phyloP scores from a whole-genome alignment of 495 filamentous ascomycete species.

The Parachaetomium inaequale region DNA sequence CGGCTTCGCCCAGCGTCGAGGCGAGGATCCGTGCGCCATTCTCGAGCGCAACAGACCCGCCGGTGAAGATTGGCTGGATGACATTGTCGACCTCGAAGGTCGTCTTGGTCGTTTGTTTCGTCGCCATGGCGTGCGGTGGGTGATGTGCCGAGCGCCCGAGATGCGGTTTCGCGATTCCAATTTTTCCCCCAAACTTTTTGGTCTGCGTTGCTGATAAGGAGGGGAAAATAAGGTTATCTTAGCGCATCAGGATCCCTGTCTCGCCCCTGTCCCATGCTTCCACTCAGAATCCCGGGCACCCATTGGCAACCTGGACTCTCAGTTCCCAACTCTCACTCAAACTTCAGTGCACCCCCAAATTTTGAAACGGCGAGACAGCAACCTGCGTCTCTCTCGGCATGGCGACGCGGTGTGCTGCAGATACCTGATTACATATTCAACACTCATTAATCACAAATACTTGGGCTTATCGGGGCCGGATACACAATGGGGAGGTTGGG shows the following conservation, averaged over 20 bases:
- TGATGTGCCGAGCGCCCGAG: conserved; percentile 8
- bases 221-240: conserved; percentile 40
- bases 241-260: conserved; percentile 27
- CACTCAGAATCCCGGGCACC: neutral
- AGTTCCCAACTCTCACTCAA: neutral
- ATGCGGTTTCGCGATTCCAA: conserved; percentile 12
- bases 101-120: conserved; percentile 57
- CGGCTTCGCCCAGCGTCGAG: conserved; percentile 84
- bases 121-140: conserved; percentile 42
- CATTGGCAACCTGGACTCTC: no score
- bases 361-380: no score
- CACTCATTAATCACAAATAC: neutral
- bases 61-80: conserved; percentile 91
- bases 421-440: neutral
- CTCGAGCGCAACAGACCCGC: conserved; percentile 81
- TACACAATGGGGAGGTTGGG: conserved; percentile 45
- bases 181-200: conserved; percentile 24
- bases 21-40: conserved; percentile 77
- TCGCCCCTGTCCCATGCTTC: neutral
- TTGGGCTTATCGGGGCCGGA: neutral
- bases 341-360: neutral
- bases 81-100: conserved; percentile 79
- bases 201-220: conserved; percentile 27
- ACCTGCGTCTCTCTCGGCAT: neutral
- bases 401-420: neutral